Percentiles rank a stretch among this genome's conserved stretches.
These are phyloP conservation scores for Daldinia bambusicola DNA, from an alignment of 495 filamentous ascomycete genomes.

Conservation along the genomic window DNA sequence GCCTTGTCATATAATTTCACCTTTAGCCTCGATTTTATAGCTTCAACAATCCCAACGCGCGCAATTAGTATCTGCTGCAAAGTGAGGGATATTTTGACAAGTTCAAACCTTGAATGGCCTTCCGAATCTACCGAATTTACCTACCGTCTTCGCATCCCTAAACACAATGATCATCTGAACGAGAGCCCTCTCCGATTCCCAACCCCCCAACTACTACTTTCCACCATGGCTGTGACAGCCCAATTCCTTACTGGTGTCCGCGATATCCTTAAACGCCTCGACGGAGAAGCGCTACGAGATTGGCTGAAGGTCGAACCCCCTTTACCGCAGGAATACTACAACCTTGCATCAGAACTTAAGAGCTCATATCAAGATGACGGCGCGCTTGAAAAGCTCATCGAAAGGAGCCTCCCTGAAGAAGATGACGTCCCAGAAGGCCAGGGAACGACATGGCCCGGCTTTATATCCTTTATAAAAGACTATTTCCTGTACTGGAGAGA, in stretches of 20 bases:
- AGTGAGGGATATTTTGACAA: background rate
- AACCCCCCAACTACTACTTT: conserved; percentile 13
- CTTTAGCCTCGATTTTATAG: background rate
- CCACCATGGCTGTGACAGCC: conserved; percentile 52
- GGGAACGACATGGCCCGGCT: conserved; percentile 76
- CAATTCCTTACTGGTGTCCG: conserved; percentile 56
- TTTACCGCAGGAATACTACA: conserved; percentile 68
- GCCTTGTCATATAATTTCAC: background rate
- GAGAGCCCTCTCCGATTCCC: background rate
- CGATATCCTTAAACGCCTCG: conserved; percentile 50
- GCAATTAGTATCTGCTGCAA: background rate
- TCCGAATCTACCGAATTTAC: background rate
- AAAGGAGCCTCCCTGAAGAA: conserved; percentile 63
- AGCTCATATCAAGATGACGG: conserved; percentile 61
- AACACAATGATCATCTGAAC: conserved; percentile 25
- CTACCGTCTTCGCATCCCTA: conserved; percentile 2
- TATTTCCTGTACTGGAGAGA: conserved; percentile 84
- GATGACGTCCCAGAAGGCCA: conserved; percentile 57
- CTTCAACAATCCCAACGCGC: background rate
- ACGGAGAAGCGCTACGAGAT: conserved; percentile 55
- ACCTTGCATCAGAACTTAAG: conserved; percentile 73
- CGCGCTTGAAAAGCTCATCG: conserved; percentile 69
- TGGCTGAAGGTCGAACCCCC: conserved; percentile 59
- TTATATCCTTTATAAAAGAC: conserved; percentile 78
- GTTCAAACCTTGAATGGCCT: background rate